Evolutionary conservation across 345 rosid genomes (phyloP), one percentile per base, ranked within the genome.

Genomic region (Linum trigynum): DNA sequence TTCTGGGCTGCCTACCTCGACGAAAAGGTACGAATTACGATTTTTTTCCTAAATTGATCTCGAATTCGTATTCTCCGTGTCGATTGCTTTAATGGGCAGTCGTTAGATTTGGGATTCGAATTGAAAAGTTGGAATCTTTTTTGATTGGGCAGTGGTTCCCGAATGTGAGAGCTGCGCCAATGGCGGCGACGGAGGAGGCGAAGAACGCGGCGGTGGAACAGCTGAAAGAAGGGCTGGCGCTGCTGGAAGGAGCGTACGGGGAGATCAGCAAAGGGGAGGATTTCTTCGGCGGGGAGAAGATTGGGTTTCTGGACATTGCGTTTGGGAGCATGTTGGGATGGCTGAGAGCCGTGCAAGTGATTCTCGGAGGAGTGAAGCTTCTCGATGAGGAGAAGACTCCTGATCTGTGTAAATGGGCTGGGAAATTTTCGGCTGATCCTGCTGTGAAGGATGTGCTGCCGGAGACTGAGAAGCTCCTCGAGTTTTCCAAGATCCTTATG

Each of bases 1-100:
- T 89, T 89, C 59, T 91, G 98, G 98, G 86, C 80, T 40, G 77
- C 83, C 71, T 88, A 78, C 32, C 57, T 88, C 42, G 95, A 85
- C 60, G 87, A 85, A 6, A 88, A 84, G 90, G 91, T 85, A 70
- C 37, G 4, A 5, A 2, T 48, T 9, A 9, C 3, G 3, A 4
- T 48, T 45, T 45, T 7, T 45, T 9, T 8, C 12, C 12, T 2
- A 14, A 7, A 7, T 45, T 45, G 51, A 45, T 45, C 12, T 7
- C 9, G 45, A 41, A 41, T 45, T 45, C 12, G 51, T 1, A 23
- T 23, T 23, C 32, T 45, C 12, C 51, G 12, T 45, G 51, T 45
- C 2, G 51, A 14, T 45, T 45, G 51, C 2, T 45, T 45, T 45
- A 2, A 7, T 45, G 51, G 51, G 51, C 12, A 7, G 10, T 5